These are phyloP conservation scores for Pezicula radicicola DNA, from an alignment of 2,329 filamentous ascomycete genomes.

Conservation along the genomic window DNA sequence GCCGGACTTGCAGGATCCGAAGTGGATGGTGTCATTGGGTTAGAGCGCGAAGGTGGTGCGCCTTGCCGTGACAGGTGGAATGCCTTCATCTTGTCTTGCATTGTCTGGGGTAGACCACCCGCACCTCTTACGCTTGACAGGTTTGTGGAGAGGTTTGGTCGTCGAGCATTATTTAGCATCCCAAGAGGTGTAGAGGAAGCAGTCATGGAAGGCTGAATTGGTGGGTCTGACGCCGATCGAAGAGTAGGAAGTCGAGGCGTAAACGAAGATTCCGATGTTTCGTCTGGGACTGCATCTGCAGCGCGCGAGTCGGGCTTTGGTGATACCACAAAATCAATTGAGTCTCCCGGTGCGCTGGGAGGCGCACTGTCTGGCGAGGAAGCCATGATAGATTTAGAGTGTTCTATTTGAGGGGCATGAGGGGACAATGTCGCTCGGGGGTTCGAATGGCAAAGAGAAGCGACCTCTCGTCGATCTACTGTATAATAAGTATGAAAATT, in stretches of 20 bases:
- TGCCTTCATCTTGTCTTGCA: conserved; percentile 67
- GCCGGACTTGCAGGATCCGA: conserved; percentile 17
- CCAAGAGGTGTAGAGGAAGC: conserved; percentile 83
- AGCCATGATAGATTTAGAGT: background rate
- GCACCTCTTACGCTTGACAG: conserved; percentile 32
- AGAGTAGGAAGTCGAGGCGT: conserved; percentile 53
- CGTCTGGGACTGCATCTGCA: background rate
- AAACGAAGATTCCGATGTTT: conserved; percentile 24
- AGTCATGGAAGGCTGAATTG: conserved; percentile 58
- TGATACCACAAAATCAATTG: conserved; percentile 16
- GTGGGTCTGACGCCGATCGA: conserved; percentile 57
- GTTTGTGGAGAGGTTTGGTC: conserved; percentile 41
- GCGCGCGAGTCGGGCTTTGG: conserved; percentile 2
- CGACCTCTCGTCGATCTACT: background rate
- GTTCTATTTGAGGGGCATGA: conserved; percentile 7
- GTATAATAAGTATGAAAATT: conserved; percentile 3
- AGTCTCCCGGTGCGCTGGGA: conserved; percentile 16
- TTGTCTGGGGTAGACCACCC: conserved; percentile 57
- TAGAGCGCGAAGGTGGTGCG: conserved; percentile 37
- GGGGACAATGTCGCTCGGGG: background rate
- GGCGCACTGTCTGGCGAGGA: conserved; percentile 9
- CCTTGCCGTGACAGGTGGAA: conserved; percentile 65
- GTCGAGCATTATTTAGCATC: conserved; percentile 64
- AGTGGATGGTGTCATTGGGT: conserved; percentile 30
- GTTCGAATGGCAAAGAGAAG: background rate